phyloP scores from a whole-genome alignment of 345 rosid genomes.

The Aurinia saxatilis region DNA sequence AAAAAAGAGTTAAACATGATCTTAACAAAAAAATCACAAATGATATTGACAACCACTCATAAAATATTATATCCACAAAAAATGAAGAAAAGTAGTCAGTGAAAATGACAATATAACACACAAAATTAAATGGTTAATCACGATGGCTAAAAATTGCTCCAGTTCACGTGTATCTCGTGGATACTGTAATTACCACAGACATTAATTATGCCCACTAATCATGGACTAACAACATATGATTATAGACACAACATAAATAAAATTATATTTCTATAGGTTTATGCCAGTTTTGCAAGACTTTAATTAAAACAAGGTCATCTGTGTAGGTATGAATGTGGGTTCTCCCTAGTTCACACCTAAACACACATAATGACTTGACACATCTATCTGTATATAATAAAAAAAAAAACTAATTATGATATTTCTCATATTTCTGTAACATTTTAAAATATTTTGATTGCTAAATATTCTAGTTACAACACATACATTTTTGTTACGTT shows the following conservation, averaged over 20 bases:
- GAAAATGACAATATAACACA: slow-evolving; percentile 17
- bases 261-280: not conserved
- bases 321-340: not conserved
- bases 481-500: too few species aligned
- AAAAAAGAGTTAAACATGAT: not conserved
- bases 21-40: not conserved
- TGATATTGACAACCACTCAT: slow-evolving; percentile 4
- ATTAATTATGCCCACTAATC: slow-evolving; percentile 9
- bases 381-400: too few species aligned
- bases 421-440: too few species aligned
- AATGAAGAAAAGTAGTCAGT: slow-evolving; percentile 10
- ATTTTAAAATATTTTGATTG: too few species aligned
- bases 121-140: slow-evolving; percentile 9
- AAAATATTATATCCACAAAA: not conserved
- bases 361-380: too few species aligned
- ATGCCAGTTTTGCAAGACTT: not conserved
- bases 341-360: too few species aligned
- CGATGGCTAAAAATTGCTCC: slow-evolving; percentile 21
- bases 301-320: not conserved
- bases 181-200: not conserved
- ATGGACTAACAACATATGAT: slow-evolving; percentile 1
- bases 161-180: slow-evolving; percentile 29
- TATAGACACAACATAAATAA: not conserved
- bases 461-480: too few species aligned
- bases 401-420: too few species aligned